These are phyloP conservation scores for Mimosa bimucronata DNA, from an alignment of 306 rosid genomes.

Conservation along the genomic window DNA sequence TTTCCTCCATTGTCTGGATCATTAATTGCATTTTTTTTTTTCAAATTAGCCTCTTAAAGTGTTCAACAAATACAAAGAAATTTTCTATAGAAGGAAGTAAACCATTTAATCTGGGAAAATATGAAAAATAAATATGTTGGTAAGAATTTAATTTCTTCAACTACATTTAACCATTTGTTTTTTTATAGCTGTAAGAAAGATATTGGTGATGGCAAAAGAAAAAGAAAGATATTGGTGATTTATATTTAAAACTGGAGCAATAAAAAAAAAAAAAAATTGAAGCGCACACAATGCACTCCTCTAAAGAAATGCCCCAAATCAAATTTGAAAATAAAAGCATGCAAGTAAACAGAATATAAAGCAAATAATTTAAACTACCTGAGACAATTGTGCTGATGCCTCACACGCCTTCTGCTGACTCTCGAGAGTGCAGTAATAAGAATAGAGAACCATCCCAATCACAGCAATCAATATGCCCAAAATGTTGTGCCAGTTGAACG, in stretches of 20 bases:
- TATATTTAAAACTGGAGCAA: background rate
- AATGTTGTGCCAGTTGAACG: slow-evolving; percentile 92
- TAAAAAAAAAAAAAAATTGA: background rate
- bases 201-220: too few species aligned
- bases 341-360: too few species aligned
- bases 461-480: slow-evolving; percentile 80
- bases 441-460: slow-evolving; percentile 85
- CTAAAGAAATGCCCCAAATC: background rate
- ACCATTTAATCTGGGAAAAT: background rate
- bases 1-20: background rate
- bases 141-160: too few species aligned
- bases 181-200: background rate
- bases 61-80: background rate
- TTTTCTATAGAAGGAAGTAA: background rate
- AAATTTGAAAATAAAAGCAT: background rate
- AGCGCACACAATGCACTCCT: background rate
- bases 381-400: slow-evolving; percentile 55
- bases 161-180: background rate
- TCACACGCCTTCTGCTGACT: slow-evolving; percentile 78
- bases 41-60: too few species aligned
- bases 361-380: slow-evolving; percentile 47
- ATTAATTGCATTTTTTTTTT: background rate
- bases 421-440: slow-evolving; percentile 74
- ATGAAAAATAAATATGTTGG: background rate
- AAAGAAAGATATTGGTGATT: background rate